Base-by-base conservation (phyloP, 345 rosid species). In the Linum trigynum region DNA sequence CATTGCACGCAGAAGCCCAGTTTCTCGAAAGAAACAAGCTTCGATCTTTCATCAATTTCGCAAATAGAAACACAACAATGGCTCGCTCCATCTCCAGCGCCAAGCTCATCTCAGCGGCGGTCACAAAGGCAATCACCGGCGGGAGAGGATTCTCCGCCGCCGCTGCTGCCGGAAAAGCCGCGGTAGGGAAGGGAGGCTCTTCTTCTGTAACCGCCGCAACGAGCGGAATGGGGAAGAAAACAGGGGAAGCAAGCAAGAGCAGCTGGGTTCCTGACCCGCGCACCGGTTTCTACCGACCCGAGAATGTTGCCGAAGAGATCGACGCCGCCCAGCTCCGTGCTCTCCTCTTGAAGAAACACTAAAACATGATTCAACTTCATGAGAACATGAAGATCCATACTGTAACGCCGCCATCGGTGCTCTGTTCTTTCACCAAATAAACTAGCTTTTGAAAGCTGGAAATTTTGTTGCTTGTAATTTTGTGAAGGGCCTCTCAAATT, bases 221-320 rank as follows among this genome's bases (percentile, higher is more conserved):
- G 32, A 23, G 32, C 23, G 35, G 35, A 7, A 56, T 11, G 17
- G 59, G 4, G 37, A 57, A 57, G 61, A 57, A 57, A 37, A 37
- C 36, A 10, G 36, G 38, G 37, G 61, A 37, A 7, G 38, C 36
- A 12, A 12, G 38, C 10, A 57, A 57, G 23, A n/a, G 10, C 36
- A 37, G 38, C 10, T 57, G 61, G 61, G 23, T 57, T 37, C 61
- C 61, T 7, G 61, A 57, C 61, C 61, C 61, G 61, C 16, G 61
- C 10, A 57, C 61, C 0, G 61, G 61, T 9, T 57, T 32, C 61
- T 57, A 57, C 61, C 36, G 61, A 37, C 61, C 61, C 38, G 61
- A 57, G 38, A 17, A 57, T 12, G 61, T 57, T 7, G 38, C 61
- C 7, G 61, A 57, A 37, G 61, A 57, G 61, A 57, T 57, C 61